Percentiles rank a stretch among this genome's conserved stretches.
Conservation (phyloP, 306 rosid species). For the Casuarina cunninghamiana region DNA sequence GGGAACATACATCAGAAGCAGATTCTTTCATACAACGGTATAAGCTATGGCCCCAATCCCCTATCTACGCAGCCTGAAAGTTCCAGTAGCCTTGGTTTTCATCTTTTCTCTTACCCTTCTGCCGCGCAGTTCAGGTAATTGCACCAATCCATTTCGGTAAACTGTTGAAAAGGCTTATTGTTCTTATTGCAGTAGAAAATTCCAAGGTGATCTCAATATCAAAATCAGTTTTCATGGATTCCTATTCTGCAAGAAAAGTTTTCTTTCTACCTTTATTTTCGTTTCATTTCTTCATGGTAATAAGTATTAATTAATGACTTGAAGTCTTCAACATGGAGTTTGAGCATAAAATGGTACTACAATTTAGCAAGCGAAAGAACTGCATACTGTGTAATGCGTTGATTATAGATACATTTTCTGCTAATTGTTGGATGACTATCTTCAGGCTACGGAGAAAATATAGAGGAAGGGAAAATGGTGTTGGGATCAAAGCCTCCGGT, state of each 20-base stretch:
- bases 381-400: neutral
- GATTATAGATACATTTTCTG: neutral
- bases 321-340: neutral
- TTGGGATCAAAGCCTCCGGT: slow-evolving; percentile 88
- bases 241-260: no score
- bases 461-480: slow-evolving; percentile 39
- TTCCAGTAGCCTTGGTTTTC: slow-evolving; percentile 55
- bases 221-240: no score
- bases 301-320: neutral
- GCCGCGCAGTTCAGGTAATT: slow-evolving; percentile 58
- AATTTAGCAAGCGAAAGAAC: neutral
- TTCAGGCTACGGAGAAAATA: slow-evolving; percentile 9
- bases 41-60: slow-evolving; percentile 50
- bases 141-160: slow-evolving; percentile 22
- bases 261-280: neutral
- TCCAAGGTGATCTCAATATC: neutral
- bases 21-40: neutral
- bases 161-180: slow-evolving; percentile 8
- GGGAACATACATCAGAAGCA: slow-evolving; percentile 42
- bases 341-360: neutral
- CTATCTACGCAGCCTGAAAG: slow-evolving; percentile 39
- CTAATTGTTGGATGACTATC: slow-evolving; percentile 32
- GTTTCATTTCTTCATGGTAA: neutral
- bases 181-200: neutral
- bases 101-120: slow-evolving; percentile 51